Evolutionary conservation across 805 yeast genomes (phyloP).

Genomic region (Lipomyces japonicus): DNA sequence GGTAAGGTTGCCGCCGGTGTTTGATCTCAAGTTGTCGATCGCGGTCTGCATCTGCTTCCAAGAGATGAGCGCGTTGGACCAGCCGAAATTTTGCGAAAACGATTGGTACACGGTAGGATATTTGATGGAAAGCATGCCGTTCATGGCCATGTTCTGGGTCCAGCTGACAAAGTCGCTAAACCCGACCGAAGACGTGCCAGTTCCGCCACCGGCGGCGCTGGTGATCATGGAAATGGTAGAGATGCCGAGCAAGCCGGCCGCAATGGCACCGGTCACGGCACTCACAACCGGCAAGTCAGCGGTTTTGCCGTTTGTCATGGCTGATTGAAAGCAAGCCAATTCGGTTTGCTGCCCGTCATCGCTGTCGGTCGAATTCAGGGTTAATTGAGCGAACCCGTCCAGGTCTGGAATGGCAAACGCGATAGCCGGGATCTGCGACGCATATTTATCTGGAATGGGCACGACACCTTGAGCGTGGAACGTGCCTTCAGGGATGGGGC

Average conservation of each 20-base stretch:
- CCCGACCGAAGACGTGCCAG: slow-evolving; percentile 20
- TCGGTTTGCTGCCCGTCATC: slow-evolving; percentile 20
- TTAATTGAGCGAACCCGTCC: slow-evolving; percentile 34
- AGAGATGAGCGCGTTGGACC: slow-evolving; percentile 36
- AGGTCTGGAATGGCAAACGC: slow-evolving; percentile 39
- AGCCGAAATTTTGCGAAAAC: slow-evolving; percentile 36
- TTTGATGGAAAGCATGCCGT: slow-evolving; percentile 36
- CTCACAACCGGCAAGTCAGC: slow-evolving; percentile 30
- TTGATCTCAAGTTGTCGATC: slow-evolving; percentile 33
- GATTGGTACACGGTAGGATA: slow-evolving; percentile 36
- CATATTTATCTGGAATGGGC: slow-evolving; percentile 34
- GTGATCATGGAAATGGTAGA: slow-evolving; percentile 27
- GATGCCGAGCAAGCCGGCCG: slow-evolving; percentile 33
- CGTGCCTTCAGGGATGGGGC: slow-evolving; percentile 34
- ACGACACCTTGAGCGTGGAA: slow-evolving; percentile 33
- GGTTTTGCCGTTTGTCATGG: slow-evolving; percentile 37
- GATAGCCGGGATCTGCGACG: slow-evolving; percentile 31
- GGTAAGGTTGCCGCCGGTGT: slow-evolving; percentile 36
- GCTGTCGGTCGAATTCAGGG: slow-evolving; percentile 27
- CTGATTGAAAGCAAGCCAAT: slow-evolving; percentile 33
- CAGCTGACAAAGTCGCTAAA: slow-evolving; percentile 33
- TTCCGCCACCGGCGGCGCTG: slow-evolving; percentile 14
- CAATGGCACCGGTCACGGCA: slow-evolving; percentile 35
- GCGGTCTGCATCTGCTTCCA: slow-evolving; percentile 35
- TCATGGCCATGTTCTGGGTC: slow-evolving; percentile 36